These are phyloP conservation scores for Boletellus emodensis DNA, from an alignment of 768 basidiomycete genomes.

Conservation along the genomic window DNA sequence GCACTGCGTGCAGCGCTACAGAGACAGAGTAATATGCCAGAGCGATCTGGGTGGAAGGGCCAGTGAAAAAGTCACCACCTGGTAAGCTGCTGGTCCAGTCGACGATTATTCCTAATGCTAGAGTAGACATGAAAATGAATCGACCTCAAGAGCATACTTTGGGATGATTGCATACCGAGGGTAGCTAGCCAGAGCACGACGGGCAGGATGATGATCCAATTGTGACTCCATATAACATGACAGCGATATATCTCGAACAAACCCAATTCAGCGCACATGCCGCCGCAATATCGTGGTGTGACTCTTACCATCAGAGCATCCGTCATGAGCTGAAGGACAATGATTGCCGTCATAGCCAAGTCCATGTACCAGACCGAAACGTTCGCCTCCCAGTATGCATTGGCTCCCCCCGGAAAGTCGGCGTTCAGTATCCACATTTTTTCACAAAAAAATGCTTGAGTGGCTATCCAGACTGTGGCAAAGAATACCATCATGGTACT, in stretches of 20 bases:
- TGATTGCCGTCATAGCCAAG: conserved; percentile 14
- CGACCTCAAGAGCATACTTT: too few relatives aligned
- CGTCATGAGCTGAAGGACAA: conserved; percentile 29
- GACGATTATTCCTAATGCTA: too few relatives aligned
- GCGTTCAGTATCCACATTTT: conserved; percentile 29
- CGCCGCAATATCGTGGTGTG: too few relatives aligned
- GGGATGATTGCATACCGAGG: conserved; percentile 4
- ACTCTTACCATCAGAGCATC: conserved; percentile 25
- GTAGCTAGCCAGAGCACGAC: conserved; percentile 9
- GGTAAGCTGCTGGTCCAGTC: too few relatives aligned
- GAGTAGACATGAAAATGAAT: too few relatives aligned
- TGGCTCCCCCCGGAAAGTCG: conserved; percentile 27
- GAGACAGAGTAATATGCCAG: conserved; percentile 3
- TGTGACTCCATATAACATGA: conserved; percentile 29
- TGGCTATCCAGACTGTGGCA: conserved; percentile 26
- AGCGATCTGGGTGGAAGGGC: not conserved
- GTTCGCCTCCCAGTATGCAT: conserved; percentile 10
- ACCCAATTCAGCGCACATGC: too few relatives aligned
- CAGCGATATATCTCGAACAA: conserved; percentile 34
- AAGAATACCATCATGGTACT: conserved; percentile 20
- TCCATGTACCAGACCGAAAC: conserved; percentile 14
- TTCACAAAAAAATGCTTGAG: conserved; percentile 14
- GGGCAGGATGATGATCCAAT: conserved; percentile 2
- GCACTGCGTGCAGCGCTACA: not conserved
- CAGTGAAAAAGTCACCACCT: too few relatives aligned